Base-by-base conservation (phyloP, 257 asterid genomes). In the Solanum bulbocastanum region DNA sequence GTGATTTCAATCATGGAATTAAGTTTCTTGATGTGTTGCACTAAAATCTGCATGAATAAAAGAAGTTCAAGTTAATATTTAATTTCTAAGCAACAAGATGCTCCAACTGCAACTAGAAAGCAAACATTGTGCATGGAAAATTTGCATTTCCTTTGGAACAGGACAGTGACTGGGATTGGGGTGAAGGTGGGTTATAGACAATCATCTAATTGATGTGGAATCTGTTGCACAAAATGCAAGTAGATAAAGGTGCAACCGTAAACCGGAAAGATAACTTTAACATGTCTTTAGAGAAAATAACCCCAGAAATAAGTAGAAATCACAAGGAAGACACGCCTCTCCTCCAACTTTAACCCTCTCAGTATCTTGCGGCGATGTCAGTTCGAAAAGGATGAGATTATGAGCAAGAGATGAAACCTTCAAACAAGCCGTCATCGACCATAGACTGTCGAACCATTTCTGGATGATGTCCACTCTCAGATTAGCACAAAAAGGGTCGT, bases 1-100 rank as follows among this genome's bases (percentile, higher is more conserved):
- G 96, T 20, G 98, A 89, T 92, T 95, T 97, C 93, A 96, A 88
- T 36, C 96, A 97, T n/a, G 99, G 99, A 90, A 97, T 46, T 98
- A 89, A 96, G 90, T 18, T 49, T 49, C 22, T 93, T 94, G 84
- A 97, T 97, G 88, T 95, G 98, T 88, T 93, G 99, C 75, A 94
- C 97, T 88, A 96, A 88, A 88, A 95, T 93, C 99, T 96, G 94
- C 86, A 82, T 73, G 56, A 56, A 32, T 25, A 27, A 49, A 66
- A 6, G 62, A 6, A 10, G 10, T 79, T 79, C 85, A 79, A 79
- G 85, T 25, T 44, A 46, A 79, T n/a, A 79, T 16, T n/a, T 44
- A 39, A 42, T 44, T 42, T 79, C 35, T 4, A 42, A 79, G 65
- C 39, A 79, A 16, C 23, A 16, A 52, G 60, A 52, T 52, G 8